Evolutionary conservation across 441 rosid genomes (phyloP), one percentile per base, ranked within the genome.

Genomic region (Gossypium davidsonii): DNA sequence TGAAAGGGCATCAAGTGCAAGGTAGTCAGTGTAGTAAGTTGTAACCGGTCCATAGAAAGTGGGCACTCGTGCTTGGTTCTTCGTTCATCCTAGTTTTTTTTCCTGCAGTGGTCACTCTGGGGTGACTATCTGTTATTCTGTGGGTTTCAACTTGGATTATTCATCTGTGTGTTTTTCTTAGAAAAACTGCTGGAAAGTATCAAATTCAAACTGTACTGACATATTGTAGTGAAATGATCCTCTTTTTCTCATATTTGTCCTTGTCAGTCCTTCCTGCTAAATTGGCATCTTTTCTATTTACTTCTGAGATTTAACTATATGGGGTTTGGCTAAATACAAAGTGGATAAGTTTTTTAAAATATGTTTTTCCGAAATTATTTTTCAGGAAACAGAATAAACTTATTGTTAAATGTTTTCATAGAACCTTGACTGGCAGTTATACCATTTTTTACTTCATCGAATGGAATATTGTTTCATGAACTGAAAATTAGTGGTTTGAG

Each of bases 181-280:
- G 51, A 15, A 18, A 69, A 52, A 34, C 10, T 39, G 49, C 73
- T 34, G 51, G 51, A 70, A 4, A 53, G 51, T 6, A 34, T 55
- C 31, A 18, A 20, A 55, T 20, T 70, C 52, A 28, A 37, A 2
- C 34, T 20, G 1, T 11, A 37, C 73, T 55, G 21, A 6, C 12
- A 55, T 55, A 57, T 56, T 14, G 20, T 34, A 46, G 9, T 68
- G 63, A 70, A 70, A 70, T 55, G 60, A 68, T 68, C 61, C 49
- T 31, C 14, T 10, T 5, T 26, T 2, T 12, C 46, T 67, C 39
- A 39, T 67, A 26, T 4, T 49, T 15, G 12, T 23, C 72, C 59
- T 15, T 28, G 3, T 51, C 46, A 51, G 3, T 28, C 46, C 12
- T 10, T 28, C 44, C 15, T 51, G 46, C 17, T n/a, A 67, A 67